Conservation (phyloP, 78 protist genomes). For the Monosiga brevicollis region DNA sequence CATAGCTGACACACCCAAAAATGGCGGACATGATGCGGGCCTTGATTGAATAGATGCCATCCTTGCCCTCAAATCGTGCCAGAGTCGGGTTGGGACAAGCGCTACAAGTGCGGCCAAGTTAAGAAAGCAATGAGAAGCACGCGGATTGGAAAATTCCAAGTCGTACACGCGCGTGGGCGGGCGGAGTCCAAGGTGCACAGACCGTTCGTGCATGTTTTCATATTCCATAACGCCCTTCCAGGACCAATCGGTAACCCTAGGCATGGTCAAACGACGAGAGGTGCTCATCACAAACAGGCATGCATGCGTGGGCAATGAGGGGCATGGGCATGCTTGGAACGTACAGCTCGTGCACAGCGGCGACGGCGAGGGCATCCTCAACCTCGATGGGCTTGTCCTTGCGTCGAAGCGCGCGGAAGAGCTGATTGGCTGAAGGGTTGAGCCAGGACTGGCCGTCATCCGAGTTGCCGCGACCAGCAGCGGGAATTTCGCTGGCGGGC, state of each 20-base stretch:
- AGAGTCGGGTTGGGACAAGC: neutral
- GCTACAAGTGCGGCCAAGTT: too few species aligned
- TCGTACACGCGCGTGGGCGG: too few species aligned
- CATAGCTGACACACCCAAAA: neutral
- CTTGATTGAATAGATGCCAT: neutral
- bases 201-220: neutral
- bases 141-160: too few species aligned
- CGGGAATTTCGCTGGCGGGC: neutral
- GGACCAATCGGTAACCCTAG: neutral
- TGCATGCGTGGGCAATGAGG: neutral
- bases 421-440: neutral
- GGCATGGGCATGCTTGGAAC: neutral
- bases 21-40: neutral
- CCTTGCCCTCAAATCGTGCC: neutral
- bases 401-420: neutral
- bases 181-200: too few species aligned
- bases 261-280: neutral
- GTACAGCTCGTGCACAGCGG: neutral
- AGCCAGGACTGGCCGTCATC: neutral
- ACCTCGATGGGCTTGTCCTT: neutral
- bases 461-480: neutral
- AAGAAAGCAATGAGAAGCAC: too few species aligned
- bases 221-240: neutral
- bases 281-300: neutral
- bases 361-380: neutral